phyloP scores from a whole-genome alignment of 1,284 basidiomycete genomes.

The Cryptococcus jaspeensis region DNA sequence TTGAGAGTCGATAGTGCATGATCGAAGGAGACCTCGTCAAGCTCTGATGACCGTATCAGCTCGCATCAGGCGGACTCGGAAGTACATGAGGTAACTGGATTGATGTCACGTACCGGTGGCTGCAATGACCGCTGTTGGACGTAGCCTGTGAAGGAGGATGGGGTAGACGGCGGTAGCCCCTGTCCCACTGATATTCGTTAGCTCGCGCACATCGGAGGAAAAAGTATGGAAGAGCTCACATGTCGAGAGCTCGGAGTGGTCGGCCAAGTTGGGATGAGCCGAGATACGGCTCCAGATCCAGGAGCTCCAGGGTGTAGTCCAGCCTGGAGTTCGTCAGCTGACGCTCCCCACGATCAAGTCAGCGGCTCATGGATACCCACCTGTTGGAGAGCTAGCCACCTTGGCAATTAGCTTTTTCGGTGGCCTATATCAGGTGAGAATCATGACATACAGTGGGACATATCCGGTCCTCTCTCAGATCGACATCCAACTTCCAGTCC shows the following conservation, averaged over 20 bases:
- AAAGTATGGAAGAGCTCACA: constrained; percentile 41
- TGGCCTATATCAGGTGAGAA: not conserved
- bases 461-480: constrained; percentile 67
- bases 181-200: constrained; percentile 64
- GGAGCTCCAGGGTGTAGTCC: constrained; percentile 72
- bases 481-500: constrained; percentile 67
- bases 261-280: constrained; percentile 8
- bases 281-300: constrained; percentile 57
- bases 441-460: constrained; percentile 72
- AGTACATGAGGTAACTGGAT: too few species aligned
- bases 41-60: constrained; percentile 55
- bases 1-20: constrained; percentile 61
- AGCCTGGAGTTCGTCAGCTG: constrained; percentile 55
- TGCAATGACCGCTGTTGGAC: constrained; percentile 61
- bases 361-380: constrained; percentile 22
- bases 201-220: constrained; percentile 32
- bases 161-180: constrained; percentile 90
- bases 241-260: constrained; percentile 53
- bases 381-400: constrained; percentile 44
- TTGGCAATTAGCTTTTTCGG: not conserved
- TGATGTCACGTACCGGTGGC: constrained; percentile 64
- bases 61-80: too few species aligned
- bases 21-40: constrained; percentile 62
- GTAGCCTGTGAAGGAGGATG: constrained; percentile 64
- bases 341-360: constrained; percentile 69